A percentile compares a stretch with the other conserved stretches of the same genome.
These are phyloP conservation scores for Blastocladiella emersonii DNA, from an alignment of 371 early-diverging fungal species.

Conservation along the genomic window DNA sequence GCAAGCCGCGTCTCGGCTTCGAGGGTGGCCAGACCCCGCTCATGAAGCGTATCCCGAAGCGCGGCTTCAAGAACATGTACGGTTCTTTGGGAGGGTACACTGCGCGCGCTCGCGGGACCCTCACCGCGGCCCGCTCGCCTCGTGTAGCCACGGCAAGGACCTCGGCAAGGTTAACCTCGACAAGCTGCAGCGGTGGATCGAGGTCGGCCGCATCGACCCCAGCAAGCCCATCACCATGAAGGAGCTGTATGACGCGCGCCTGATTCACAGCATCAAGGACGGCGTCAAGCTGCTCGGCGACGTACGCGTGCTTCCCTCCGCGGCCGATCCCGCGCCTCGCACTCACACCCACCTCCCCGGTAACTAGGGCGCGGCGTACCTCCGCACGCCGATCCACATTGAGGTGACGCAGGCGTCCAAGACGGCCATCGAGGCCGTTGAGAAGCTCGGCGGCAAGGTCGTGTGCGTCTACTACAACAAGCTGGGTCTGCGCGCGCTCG, in stretches of 20 bases:
- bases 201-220: slow-evolving; percentile 68
- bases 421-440: slow-evolving; percentile 66
- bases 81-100: not conserved
- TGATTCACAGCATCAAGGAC: slow-evolving; percentile 64
- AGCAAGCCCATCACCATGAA: slow-evolving; percentile 70
- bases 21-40: slow-evolving; percentile 92
- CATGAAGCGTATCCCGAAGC: slow-evolving; percentile 70
- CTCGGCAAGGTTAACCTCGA: slow-evolving; percentile 53
- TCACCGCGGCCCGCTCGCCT: too few relatives aligned
- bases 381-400: slow-evolving; percentile 55
- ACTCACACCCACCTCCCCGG: not conserved
- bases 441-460: slow-evolving; percentile 70
- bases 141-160: not conserved
- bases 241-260: slow-evolving; percentile 50
- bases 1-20: slow-evolving; percentile 67
- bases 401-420: slow-evolving; percentile 75
- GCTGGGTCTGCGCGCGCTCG: slow-evolving; percentile 56
- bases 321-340: not conserved
- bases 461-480: slow-evolving; percentile 65
- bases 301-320: slow-evolving; percentile 30
- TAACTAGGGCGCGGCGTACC: slow-evolving; percentile 44
- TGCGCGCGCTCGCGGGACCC: too few relatives aligned
- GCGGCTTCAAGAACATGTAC: slow-evolving; percentile 59
- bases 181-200: slow-evolving; percentile 81
- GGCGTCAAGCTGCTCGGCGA: slow-evolving; percentile 75